Percentiles rank a stretch among this genome's conserved stretches.
Conservation (phyloP, 2,329 filamentous ascomycete species). For the Cladorrhinum sp. region DNA sequence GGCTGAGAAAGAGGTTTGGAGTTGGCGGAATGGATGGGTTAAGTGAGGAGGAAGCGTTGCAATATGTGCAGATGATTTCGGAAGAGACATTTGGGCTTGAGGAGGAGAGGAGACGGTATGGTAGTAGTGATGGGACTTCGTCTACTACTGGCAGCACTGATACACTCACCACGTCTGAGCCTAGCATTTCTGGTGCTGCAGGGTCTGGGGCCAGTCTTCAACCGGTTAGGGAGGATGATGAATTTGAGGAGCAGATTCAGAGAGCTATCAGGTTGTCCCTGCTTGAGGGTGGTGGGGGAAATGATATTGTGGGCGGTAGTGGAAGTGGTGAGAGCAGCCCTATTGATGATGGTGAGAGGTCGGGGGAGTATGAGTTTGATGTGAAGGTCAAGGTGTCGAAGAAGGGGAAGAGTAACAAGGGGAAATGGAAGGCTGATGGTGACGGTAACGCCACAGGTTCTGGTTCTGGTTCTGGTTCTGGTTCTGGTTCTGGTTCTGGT, state of each 20-base stretch:
- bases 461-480: not conserved
- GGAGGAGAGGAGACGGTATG: constrained; percentile 50
- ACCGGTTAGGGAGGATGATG: constrained; percentile 39
- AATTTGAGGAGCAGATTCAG: constrained; percentile 61
- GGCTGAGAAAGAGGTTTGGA: constrained; percentile 77
- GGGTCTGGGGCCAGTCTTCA: constrained; percentile 13
- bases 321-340: not conserved
- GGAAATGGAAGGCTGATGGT: constrained; percentile 30
- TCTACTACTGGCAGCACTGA: constrained; percentile 41
- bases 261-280: constrained; percentile 61
- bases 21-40: constrained; percentile 65
- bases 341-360: constrained; percentile 32
- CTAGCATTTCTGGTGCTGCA: constrained; percentile 40
- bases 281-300: constrained; percentile 45
- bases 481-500: not conserved
- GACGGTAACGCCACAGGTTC: not conserved
- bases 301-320: not conserved
- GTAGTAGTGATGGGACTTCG: constrained; percentile 46
- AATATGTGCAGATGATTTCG: constrained; percentile 65
- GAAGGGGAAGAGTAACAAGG: constrained; percentile 40
- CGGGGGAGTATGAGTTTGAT: constrained; percentile 48
- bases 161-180: constrained; percentile 55
- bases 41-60: constrained; percentile 63
- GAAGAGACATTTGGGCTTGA: constrained; percentile 58
- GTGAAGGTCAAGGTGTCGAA: constrained; percentile 51